These are phyloP conservation scores for Rachicladosporium sp. DNA, from an alignment of 2,329 filamentous ascomycete species.

Conservation along the genomic window DNA sequence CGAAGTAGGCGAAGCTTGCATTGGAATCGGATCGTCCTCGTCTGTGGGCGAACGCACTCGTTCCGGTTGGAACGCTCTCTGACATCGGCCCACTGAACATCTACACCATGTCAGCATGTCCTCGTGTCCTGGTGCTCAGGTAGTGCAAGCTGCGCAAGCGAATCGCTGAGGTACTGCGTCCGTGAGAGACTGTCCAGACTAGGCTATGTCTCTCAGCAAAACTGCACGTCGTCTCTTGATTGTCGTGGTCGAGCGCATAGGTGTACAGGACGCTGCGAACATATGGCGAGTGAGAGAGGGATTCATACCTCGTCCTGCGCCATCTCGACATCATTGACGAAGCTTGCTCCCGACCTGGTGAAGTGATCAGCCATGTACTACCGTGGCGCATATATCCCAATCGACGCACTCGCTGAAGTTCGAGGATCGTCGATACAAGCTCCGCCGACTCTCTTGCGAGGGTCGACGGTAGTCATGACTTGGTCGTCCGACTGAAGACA, in stretches of 20 bases:
- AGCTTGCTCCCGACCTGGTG: conserved; percentile 42
- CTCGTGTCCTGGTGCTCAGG: too few species aligned
- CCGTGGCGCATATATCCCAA: conserved; percentile 12
- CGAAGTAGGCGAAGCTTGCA: conserved; percentile 80
- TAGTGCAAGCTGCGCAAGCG: too few species aligned
- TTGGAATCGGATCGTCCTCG: conserved; percentile 70
- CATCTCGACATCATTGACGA: conserved; percentile 97
- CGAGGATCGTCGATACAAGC: conserved; percentile 50
- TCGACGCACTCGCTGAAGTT: conserved; percentile 51
- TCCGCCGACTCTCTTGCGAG: conserved; percentile 12
- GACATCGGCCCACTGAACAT: conserved; percentile 86
- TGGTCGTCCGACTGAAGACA: too few species aligned
- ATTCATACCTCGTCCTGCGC: conserved; percentile 60
- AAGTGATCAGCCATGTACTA: conserved; percentile 1
- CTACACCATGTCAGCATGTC: conserved; percentile 11
- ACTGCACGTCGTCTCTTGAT: too few species aligned
- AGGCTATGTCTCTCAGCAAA: too few species aligned
- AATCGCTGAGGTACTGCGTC: too few species aligned
- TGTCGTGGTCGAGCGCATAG: too few species aligned
- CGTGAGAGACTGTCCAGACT: too few species aligned
- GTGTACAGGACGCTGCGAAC: too few species aligned
- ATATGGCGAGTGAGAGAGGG: too few species aligned
- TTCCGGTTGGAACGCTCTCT: conserved; percentile 88
- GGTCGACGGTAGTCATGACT: too few species aligned
- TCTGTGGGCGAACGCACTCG: conserved; percentile 83